Conservation (phyloP, 2,329 filamentous ascomycete genomes). For the Fonsecaea multimorphosa region DNA sequence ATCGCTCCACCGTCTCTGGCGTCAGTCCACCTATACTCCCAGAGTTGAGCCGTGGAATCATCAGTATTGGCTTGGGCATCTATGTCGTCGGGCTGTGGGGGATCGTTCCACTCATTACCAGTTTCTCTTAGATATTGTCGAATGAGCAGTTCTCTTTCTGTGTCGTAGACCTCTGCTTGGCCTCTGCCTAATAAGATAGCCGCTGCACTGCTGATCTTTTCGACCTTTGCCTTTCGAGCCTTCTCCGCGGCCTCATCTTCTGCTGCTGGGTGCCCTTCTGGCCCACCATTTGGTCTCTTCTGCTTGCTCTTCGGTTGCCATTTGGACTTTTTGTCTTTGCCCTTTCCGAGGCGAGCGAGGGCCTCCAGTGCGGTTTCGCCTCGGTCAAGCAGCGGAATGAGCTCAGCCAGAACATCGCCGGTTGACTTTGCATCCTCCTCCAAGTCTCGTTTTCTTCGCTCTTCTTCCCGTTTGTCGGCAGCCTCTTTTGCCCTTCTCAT, state of each 20-base stretch:
- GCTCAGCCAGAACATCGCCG: slow-evolving; percentile 71
- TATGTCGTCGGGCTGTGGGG: slow-evolving; percentile 44
- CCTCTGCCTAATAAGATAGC: slow-evolving; percentile 84
- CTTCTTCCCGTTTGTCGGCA: slow-evolving; percentile 81
- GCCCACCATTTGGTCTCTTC: slow-evolving; percentile 44
- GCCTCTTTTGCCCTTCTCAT: slow-evolving; percentile 87
- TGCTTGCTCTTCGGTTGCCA: slow-evolving; percentile 53
- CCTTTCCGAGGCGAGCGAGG: slow-evolving; percentile 76
- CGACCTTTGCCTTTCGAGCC: slow-evolving; percentile 74
- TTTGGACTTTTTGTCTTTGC: slow-evolving; percentile 57
- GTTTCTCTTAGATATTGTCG: slow-evolving; percentile 84
- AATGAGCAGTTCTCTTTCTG: slow-evolving; percentile 80
- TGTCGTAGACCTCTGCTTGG: slow-evolving; percentile 88
- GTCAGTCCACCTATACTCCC: slow-evolving; percentile 94
- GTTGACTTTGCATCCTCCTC: slow-evolving; percentile 77
- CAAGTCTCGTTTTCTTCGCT: slow-evolving; percentile 72
- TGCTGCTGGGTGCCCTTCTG: slow-evolving; percentile 19
- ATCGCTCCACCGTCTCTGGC: slow-evolving; percentile 77
- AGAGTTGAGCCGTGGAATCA: slow-evolving; percentile 57
- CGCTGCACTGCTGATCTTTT: slow-evolving; percentile 85
- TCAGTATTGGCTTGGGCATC: slow-evolving; percentile 41
- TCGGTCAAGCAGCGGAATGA: slow-evolving; percentile 76
- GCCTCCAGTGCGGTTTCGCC: slow-evolving; percentile 90
- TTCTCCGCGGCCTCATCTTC: slow-evolving; percentile 71
- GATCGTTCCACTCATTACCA: slow-evolving; percentile 75